These are phyloP conservation scores for Yamadazyma sp. DNA, from an alignment of 1,139 yeast species.

Conservation along the genomic window DNA sequence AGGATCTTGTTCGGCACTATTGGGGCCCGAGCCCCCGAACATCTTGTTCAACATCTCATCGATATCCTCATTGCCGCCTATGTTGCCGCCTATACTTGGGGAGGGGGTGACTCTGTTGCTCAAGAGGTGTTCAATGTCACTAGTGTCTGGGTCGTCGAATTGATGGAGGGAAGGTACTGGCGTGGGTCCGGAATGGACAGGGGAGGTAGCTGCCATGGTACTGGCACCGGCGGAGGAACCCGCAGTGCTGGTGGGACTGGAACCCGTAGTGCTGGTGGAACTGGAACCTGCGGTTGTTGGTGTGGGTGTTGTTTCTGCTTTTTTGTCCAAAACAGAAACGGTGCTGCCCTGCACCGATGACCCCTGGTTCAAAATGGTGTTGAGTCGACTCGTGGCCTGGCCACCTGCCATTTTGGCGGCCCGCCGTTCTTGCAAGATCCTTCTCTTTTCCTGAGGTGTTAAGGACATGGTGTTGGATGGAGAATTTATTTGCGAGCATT, in stretches of 20 bases:
- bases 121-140: conserved; percentile 17
- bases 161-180: background rate
- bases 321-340: conserved; percentile 37
- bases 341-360: conserved; percentile 34
- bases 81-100: conserved; percentile 11
- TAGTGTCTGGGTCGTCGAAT: conserved; percentile 18
- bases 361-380: conserved; percentile 43
- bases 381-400: conserved; percentile 55
- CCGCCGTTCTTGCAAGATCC: conserved; percentile 63
- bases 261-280: background rate
- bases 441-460: conserved; percentile 64
- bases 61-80: conserved; percentile 16
- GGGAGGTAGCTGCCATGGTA: too few species aligned
- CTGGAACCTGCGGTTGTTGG: background rate
- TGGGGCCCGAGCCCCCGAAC: conserved; percentile 19
- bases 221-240: too few species aligned
- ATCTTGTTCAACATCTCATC: conserved; percentile 38
- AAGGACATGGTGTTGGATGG: conserved; percentile 7
- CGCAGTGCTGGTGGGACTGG: background rate
- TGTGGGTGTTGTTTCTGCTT: background rate
- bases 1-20: conserved; percentile 19
- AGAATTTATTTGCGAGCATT: background rate
- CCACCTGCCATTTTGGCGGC: conserved; percentile 67
- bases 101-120: conserved; percentile 15
- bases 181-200: background rate